These are phyloP conservation scores for Sparassis latifolia DNA, from an alignment of 1,284 basidiomycete genomes.

Conservation along the genomic window DNA sequence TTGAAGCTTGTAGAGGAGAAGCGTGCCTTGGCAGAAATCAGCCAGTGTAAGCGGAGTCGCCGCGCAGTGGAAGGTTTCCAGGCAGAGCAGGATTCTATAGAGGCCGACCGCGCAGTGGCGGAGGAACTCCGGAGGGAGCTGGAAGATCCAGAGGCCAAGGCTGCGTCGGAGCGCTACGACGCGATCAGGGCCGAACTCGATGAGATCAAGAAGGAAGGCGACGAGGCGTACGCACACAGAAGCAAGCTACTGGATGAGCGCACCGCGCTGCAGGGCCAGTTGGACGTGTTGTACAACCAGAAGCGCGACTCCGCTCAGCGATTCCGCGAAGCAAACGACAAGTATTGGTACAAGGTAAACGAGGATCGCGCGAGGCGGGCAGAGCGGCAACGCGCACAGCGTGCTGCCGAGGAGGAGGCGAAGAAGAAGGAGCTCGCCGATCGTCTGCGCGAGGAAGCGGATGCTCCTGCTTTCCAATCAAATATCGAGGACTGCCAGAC, in stretches of 20 bases:
- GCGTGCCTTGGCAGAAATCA: constrained; percentile 88
- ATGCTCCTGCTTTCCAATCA: constrained; percentile 83
- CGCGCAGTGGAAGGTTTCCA: constrained; percentile 77
- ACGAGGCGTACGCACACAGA: constrained; percentile 80
- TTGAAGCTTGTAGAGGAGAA: constrained; percentile 97
- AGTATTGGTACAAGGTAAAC: constrained; percentile 73
- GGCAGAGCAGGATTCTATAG: constrained; percentile 73
- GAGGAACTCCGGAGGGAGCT: constrained; percentile 84
- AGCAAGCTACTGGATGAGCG: constrained; percentile 88
- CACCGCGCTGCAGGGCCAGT: constrained; percentile 61
- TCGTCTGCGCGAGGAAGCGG: constrained; percentile 87
- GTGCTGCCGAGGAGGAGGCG: constrained; percentile 75
- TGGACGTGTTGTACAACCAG: constrained; percentile 71
- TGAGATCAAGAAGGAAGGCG: constrained; percentile 78
- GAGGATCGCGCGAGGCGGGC: constrained; percentile 83
- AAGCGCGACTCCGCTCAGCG: constrained; percentile 72
- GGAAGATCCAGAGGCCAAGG: constrained; percentile 89
- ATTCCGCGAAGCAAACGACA: constrained; percentile 80
- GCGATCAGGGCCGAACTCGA: constrained; percentile 85
- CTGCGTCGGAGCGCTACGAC: constrained; percentile 78
- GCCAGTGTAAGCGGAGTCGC: constrained; percentile 61
- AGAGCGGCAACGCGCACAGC: constrained; percentile 76
- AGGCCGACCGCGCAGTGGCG: constrained; percentile 67
- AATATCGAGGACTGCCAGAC: constrained; percentile 98
- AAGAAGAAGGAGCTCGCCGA: constrained; percentile 81